These are phyloP conservation scores for Cajanus cajan DNA, from an alignment of 306 rosid species.

Conservation along the genomic window DNA sequence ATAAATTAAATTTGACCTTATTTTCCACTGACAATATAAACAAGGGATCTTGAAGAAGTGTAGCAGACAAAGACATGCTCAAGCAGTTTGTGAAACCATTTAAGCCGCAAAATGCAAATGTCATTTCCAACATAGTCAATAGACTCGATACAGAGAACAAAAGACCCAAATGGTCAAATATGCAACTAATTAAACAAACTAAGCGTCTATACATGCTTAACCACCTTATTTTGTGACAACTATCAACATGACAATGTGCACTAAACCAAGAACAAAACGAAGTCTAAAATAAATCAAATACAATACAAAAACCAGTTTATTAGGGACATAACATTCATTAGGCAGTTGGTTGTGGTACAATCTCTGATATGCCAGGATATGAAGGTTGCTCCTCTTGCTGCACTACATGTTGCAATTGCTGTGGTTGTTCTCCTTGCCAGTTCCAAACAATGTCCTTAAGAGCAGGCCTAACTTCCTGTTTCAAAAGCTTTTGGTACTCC, in stretches of 20 bases:
- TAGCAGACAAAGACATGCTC: neutral
- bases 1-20: neutral
- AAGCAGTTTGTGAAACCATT: neutral
- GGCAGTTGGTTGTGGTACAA: neutral
- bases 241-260: neutral
- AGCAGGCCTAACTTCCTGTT: slow-evolving; percentile 67
- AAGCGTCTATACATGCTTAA: neutral
- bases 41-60: neutral
- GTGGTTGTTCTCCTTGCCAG: slow-evolving; percentile 81
- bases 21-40: neutral
- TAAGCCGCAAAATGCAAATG: slow-evolving; percentile 9
- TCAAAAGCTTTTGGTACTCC: slow-evolving; percentile 68
- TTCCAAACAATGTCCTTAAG: slow-evolving; percentile 90
- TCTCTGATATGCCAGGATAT: slow-evolving; percentile 13
- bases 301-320: neutral
- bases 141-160: neutral
- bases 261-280: slow-evolving; percentile 4
- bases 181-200: neutral
- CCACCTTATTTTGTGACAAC: slow-evolving; percentile 20
- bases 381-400: slow-evolving; percentile 29
- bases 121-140: neutral
- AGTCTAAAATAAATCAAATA: neutral
- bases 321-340: neutral
- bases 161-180: slow-evolving; percentile 7
- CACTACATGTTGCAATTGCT: slow-evolving; percentile 31